Conservation (phyloP, 768 basidiomycete species). For the Kwoniella heveanensis region DNA sequence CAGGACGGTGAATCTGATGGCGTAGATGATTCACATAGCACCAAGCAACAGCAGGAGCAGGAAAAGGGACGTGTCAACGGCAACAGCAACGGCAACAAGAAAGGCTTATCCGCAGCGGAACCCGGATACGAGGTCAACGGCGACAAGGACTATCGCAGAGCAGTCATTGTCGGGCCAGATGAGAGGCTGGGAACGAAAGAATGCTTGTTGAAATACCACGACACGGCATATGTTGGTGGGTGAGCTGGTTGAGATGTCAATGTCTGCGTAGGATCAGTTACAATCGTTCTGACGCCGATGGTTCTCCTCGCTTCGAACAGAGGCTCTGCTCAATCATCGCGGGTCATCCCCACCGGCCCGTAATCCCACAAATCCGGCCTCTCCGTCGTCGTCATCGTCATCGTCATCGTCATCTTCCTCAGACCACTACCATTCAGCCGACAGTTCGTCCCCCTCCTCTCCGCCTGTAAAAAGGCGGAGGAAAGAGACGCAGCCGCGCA, state of each 20-base stretch:
- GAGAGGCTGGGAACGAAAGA: slow-evolving; percentile 63
- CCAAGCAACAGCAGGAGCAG: not conserved
- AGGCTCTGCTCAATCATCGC: slow-evolving; percentile 11
- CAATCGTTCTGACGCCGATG: not conserved
- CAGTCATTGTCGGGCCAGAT: slow-evolving; percentile 58
- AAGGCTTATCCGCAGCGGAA: not conserved
- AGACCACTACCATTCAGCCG: too few species aligned
- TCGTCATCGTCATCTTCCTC: slow-evolving; percentile 5
- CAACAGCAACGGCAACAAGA: not conserved
- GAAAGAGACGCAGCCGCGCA: slow-evolving; percentile 33
- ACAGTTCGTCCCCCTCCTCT: not conserved
- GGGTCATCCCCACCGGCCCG: slow-evolving; percentile 8
- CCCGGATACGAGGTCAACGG: too few species aligned
- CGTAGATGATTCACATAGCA: too few species aligned
- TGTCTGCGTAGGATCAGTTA: not conserved
- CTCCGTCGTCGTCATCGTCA: slow-evolving; percentile 32
- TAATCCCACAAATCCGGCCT: slow-evolving; percentile 52
- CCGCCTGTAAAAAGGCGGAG: slow-evolving; percentile 5
- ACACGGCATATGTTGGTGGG: slow-evolving; percentile 68
- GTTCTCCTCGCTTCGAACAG: slow-evolving; percentile 52
- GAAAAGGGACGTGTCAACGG: not conserved
- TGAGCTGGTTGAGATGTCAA: slow-evolving; percentile 42
- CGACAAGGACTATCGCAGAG: not conserved
- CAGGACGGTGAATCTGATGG: too few species aligned
- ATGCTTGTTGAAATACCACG: slow-evolving; percentile 71